Conservation (phyloP, 2,329 filamentous ascomycete species). For the Esteya vermicola region DNA sequence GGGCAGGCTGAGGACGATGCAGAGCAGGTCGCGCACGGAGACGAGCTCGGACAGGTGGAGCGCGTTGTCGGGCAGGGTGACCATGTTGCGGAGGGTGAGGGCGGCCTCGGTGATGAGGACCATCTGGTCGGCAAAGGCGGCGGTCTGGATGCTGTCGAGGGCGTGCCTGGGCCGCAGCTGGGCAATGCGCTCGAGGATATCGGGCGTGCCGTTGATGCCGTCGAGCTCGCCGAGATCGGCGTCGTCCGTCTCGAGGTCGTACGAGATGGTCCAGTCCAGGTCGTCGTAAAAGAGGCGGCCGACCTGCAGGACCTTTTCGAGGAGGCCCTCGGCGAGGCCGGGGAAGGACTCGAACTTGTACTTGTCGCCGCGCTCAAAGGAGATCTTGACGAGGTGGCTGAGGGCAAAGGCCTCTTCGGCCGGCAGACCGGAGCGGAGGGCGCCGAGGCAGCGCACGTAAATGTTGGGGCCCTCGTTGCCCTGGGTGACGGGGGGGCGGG, state of each 20-base stretch:
- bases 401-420: constrained; percentile 85
- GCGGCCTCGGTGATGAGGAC: constrained; percentile 73
- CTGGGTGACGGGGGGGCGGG: constrained; percentile 28
- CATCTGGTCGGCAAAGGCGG: constrained; percentile 55
- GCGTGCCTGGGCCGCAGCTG: constrained; percentile 44
- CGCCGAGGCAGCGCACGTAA: constrained; percentile 75
- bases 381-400: constrained; percentile 90
- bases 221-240: constrained; percentile 32
- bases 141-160: constrained; percentile 57
- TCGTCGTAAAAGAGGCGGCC: constrained; percentile 62
- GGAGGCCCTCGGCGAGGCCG: constrained; percentile 72
- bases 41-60: constrained; percentile 62
- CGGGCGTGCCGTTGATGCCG: constrained; percentile 53
- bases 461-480: constrained; percentile 73
- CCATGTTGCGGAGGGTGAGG: constrained; percentile 87
- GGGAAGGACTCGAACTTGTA: constrained; percentile 90
- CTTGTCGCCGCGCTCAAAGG: constrained; percentile 85
- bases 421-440: constrained; percentile 64
- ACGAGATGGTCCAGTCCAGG: constrained; percentile 67
- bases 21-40: constrained; percentile 66
- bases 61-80: constrained; percentile 83
- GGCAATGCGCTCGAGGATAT: constrained; percentile 59
- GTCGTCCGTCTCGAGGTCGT: constrained; percentile 39
- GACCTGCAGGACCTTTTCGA: constrained; percentile 71
- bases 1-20: constrained; percentile 69